Base-by-base conservation (phyloP, 768 basidiomycete species). In the Neoboletus subvelutipes region DNA sequence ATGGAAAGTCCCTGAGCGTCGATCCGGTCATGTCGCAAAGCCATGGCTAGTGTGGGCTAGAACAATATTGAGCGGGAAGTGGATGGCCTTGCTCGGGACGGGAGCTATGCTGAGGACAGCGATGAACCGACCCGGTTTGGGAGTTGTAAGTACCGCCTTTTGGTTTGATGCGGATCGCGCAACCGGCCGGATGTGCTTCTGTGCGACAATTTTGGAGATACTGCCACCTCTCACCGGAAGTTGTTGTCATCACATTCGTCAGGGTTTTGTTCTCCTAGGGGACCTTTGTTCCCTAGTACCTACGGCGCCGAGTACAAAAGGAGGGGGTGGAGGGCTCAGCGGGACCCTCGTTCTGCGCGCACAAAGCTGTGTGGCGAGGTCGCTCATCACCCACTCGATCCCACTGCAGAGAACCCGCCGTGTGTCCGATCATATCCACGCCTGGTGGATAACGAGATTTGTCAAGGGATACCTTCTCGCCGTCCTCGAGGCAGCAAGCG, bases 401-500 rank as follows among this genome's bases (percentile, higher is more conserved):
- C 59, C 17, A 50, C 31, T 46, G 22, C 40, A 55, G 45, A 52
- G 48, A 57, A 34, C 55, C 20, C 51, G 46, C 33, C 26, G 61
- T 62, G 51, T 41, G 50, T 50, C 53, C 67, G 67, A 68, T 70
- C 67, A 47, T n/a, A n/a, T 4, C 17, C 51, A 59, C 57, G 41
- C 57, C 56, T 60, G 24, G 56, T 56, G 66, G 65, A 61, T 62
- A 68, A 68, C 63, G 59, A 55, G 50, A 62, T 61, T 61, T 61
- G 67, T 59, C 50, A 59, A 54, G 50, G 37, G 34, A 46, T 41
- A 13, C 50, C 63, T 71, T 71, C 60, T 68, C 51, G 26, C 64
- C 61, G 65, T 67, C 70, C 70, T 71, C 71, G 67, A 71, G 70
- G 70, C 55, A 54, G 42, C 62, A 73, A 71, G 69, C 69, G 69